Evolutionary conservation across 2,329 filamentous ascomycete species (phyloP), one percentile per base, ranked within the genome.

Genomic region (Pezicula neosporulosa): DNA sequence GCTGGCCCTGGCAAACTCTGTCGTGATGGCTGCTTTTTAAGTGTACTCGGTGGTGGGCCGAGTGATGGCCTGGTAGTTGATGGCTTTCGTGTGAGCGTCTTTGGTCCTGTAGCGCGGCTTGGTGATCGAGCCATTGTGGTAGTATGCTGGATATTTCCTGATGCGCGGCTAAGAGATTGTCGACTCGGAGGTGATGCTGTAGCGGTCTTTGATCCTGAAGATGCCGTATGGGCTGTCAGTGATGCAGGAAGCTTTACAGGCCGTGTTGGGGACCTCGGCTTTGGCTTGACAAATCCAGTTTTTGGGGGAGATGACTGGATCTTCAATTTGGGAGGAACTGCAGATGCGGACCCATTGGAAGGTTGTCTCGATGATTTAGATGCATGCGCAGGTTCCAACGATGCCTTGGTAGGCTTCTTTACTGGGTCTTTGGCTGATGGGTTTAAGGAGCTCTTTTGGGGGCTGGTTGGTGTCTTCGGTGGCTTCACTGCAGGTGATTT

Each of bases 141-240:
- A 55, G 47, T 68, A 65, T n/a, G 66, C 60, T 53, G 63, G 8
- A 43, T 39, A 50, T 61, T 72, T 28, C 70, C 69, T 24, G 64
- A 73, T 54, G 65, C 69, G 56, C 67, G 73, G 50, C 65, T 72
- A 15, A 72, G 66, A 10, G 77, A 75, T 55, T 72, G 71, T 39
- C 70, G 66, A 3, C 66, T 56, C 10, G 61, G 58, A 18, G 66
- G 51, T 36, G 52, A 64, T 57, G 45, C 67, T 21, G 51, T 64
- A n/a, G 74, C 74, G 46, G 77, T 73, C 67, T 85, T 89, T 13
- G 83, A 85, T 15, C 80, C 81, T 1, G 83, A 90, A 1, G 87
- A 77, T 21, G 86, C 81, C 3, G 87, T 91, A 30, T 85, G 86
- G 6, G 85, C 83, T 21, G 77, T 86, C 28, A 90, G 72, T 51